Evolutionary conservation across 768 basidiomycete genomes (phyloP), one percentile per base, ranked within the genome.

Genomic region (Tylopilus subfusipes): DNA sequence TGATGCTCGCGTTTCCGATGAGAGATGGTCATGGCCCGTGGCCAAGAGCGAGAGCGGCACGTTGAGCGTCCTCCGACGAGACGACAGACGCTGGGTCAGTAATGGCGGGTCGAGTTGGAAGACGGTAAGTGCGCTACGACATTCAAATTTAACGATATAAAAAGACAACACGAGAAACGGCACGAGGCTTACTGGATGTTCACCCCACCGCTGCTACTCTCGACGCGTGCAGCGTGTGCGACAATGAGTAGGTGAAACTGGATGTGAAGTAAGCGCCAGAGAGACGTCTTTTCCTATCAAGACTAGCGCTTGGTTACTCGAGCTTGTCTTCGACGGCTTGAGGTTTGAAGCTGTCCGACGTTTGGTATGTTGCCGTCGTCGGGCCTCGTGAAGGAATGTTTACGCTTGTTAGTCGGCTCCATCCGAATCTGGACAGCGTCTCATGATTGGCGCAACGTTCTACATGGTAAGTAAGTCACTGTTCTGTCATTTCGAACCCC

Each of bases 1-100:
- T 81, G 74, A 56, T 79, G 78, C 67, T 82, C 82, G 49, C 82
- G 78, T 70, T 84, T 86, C 54, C 84, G 80, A 62, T 84, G 82
- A 50, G 83, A 85, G 55, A 86, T 78, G 27, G 84, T 85, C 84
- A 85, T 86, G 43, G 25, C 54, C 40, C 27, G 25, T 18, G 25
- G 24, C 27, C 38, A 12, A 34, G 56, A 18, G 19, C 7, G 36
- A 45, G 30, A 31, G 33, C 34, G 11, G 34, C 21, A 13, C 24
- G 43, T 31, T 27, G 42, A 33, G 43, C 25, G 36, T 29, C 45
- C 31, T 22, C 12, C 8, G 21, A 30, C 31, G 16, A 34, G 50
- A 34, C 21, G 33, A 42, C 38, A 36, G 45, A 22, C 27, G 12
- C 40, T 24, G 42, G 51, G 13, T 45, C 21, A 11, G 12, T 24